These are phyloP conservation scores for Trametes hirsuta DNA, from an alignment of 1,284 basidiomycete species.

Conservation along the genomic window DNA sequence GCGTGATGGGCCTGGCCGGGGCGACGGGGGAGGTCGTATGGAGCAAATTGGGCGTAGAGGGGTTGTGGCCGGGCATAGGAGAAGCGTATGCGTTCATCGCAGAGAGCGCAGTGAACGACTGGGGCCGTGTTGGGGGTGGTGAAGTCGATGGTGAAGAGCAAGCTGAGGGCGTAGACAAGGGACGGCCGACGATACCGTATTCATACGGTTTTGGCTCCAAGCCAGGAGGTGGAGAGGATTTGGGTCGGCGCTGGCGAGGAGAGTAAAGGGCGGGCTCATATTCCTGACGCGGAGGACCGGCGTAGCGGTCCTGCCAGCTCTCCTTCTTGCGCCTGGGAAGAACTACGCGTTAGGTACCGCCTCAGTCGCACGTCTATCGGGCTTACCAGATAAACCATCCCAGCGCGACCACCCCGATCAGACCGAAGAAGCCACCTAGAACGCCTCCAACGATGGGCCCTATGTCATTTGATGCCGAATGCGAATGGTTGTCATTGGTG, in stretches of 20 bases:
- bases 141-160: conserved; percentile 15
- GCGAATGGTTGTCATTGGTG: conserved; percentile 2
- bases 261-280: conserved; percentile 16
- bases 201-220: conserved; percentile 33
- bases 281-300: conserved; percentile 7
- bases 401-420: conserved; percentile 27
- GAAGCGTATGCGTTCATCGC: conserved; percentile 7
- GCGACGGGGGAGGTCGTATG: conserved; percentile 4
- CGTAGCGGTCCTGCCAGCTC: conserved; percentile 2
- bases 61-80: not conserved
- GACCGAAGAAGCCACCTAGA: conserved; percentile 35
- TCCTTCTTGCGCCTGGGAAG: conserved; percentile 21
- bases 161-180: conserved; percentile 16
- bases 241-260: not conserved
- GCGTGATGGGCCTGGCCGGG: not conserved
- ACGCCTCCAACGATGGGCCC: conserved; percentile 33
- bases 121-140: conserved; percentile 19
- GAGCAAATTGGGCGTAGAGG: conserved; percentile 4
- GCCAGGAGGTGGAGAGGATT: conserved; percentile 15
- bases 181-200: conserved; percentile 34
- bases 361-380: not conserved
- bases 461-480: conserved; percentile 12
- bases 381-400: conserved; percentile 33
- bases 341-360: not conserved
- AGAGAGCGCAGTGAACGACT: conserved; percentile 12